Evolutionary conservation across 1,284 basidiomycete genomes (phyloP), one percentile per base, ranked within the genome.

Genomic region (Albatrellus sp.): DNA sequence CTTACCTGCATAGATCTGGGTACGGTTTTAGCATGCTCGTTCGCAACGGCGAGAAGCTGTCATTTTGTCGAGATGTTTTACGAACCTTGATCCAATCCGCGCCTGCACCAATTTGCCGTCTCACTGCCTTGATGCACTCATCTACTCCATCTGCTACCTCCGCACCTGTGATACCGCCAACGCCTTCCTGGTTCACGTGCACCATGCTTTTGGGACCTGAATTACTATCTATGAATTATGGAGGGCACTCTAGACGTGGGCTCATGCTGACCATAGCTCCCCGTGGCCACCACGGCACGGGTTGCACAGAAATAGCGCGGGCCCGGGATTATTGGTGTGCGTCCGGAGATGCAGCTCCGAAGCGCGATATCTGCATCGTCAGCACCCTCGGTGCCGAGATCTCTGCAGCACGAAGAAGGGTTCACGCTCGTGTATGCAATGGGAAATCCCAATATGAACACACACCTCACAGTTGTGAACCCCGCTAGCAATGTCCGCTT

Each of bases 371-470:
- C 77, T 5, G 77, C 75, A 52, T 80, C 78, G 20, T 61, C 70
- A 4, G 77, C 77, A 2, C 77, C 78, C 56, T 81, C 77, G 1
- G 77, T 80, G 16, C 78, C 77, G 11, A 82, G 64, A 52, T 81
- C 75, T 17, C 77, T 79, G 48, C 37, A 32, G 36, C 29, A 32
- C 33, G 32, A 11, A 43, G 8, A n/a, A n/a, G 5, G n/a, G 12
- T 17, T 13, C 31, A 29, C 31, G 24, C 19, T 38, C 19, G 3
- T 11, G n/a, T 24, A 24, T 38, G 14, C n/a, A 14, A 12, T 14
- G 13, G 12, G n/a, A 24, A 24, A 38, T 14, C 12, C 12, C 14
- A 16, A 14, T 5, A 16, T 14, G 37, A 28, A 9, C 11, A 55
- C 66, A 37, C 36, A 77, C 77, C 75, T 63, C n/a, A 81, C 77